Evolutionary conservation across 495 filamentous ascomycete genomes (phyloP), one percentile per base, ranked within the genome.

Genomic region (Lichenothelia convexa): DNA sequence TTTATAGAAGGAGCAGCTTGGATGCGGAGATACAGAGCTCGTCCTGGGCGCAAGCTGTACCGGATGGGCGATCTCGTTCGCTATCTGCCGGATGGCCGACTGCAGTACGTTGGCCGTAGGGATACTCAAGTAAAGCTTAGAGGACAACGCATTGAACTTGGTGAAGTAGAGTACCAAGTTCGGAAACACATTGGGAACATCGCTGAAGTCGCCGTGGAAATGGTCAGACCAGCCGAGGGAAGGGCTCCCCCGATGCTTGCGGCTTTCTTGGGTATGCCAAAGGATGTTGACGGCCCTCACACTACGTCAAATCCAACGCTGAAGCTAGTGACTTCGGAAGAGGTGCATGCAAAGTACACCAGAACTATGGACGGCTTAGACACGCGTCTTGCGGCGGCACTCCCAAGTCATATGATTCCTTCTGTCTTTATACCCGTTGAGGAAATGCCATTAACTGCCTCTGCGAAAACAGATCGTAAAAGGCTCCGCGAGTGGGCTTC

Each of bases 111-210:
- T n/a, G 78, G 80, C 11, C 67, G 82, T 12, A 59, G 70, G 0
- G 81, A 91, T 45, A 78, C 77, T 32, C 82, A 84, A 61, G 71
- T 92, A 47, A 92, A 89, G 45, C 60, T 92, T 18, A 69, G 81
- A 17, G 83, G 83, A 1, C 74, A 85, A 42, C 67, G 80, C 5
- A 71, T 86, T 4, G 81, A 86, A 21, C 64, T 87, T 5, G 70
- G 33, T 7, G 87, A 94, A 53, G 77, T 93, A 23, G 78, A 71
- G 32, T 55, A 58, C n/a, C 53, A 51, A 13, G 43, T 82, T 7
- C 41, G 71, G 1, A 54, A 55, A 7, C 43, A 78, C 17, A 45
- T 75, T 9, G 33, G 75, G 23, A 34, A 40, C 1, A 43, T 43
- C 18, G 37, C 45, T 11, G 18, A 44, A 6, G 22, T 16, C 7